Conservation (phyloP, 495 filamentous ascomycete genomes). For the Penicillium cataractarum region DNA sequence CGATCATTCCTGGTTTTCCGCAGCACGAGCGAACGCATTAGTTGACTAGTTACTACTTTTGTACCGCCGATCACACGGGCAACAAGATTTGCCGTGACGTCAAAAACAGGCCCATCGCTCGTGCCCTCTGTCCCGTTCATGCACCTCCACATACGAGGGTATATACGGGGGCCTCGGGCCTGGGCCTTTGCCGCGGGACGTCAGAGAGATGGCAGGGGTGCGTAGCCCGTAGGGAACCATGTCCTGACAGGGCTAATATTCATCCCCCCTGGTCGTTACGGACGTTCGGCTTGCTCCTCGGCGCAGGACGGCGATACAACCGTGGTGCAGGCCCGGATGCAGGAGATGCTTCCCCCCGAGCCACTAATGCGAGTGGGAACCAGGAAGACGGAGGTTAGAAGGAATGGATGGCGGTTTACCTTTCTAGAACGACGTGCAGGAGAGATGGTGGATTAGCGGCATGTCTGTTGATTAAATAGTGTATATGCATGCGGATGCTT, state of each 20-base stretch:
- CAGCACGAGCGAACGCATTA: neutral
- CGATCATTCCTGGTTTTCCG: neutral
- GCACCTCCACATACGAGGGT: constrained; percentile 1
- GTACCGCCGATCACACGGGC: neutral
- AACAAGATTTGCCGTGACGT: neutral
- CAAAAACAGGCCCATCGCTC: neutral
- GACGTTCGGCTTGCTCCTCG: neutral
- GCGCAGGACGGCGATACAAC: constrained; percentile 12
- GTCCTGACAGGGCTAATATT: neutral
- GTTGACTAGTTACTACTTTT: neutral
- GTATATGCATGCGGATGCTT: constrained; percentile 2
- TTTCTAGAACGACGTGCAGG: constrained; percentile 32
- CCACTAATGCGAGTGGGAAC: constrained; percentile 37
- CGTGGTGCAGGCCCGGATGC: constrained; percentile 32
- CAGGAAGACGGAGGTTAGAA: constrained; percentile 25
- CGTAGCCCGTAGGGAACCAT: neutral
- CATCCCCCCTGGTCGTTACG: constrained; percentile 11
- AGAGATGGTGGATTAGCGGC: neutral
- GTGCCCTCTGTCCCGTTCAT: constrained; percentile 2
- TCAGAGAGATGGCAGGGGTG: neutral
- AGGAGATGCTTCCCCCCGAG: constrained; percentile 40
- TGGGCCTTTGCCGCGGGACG: neutral
- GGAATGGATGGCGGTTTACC: constrained; percentile 18
- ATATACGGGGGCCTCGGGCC: neutral
- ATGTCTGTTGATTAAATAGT: neutral